Conservation (phyloP, 768 basidiomycete genomes). For the Leucocoprinus birnbaumii region DNA sequence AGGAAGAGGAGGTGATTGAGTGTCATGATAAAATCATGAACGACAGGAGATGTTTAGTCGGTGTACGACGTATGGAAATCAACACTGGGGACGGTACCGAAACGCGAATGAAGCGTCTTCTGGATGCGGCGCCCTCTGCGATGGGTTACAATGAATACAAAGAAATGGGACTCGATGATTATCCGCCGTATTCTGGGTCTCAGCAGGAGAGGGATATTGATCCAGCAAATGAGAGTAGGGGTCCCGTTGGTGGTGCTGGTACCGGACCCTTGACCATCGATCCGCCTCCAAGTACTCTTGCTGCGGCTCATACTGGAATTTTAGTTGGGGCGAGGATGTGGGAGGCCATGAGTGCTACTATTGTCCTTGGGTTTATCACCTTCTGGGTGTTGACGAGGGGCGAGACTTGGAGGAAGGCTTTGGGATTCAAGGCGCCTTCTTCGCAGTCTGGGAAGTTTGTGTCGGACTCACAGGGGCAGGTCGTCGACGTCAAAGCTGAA, state of each 20-base stretch:
- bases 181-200: background rate
- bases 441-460: too few species aligned
- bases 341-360: constrained; percentile 11
- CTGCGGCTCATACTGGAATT: background rate
- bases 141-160: background rate
- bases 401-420: background rate
- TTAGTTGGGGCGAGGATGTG: constrained; percentile 2
- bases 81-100: constrained; percentile 48
- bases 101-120: constrained; percentile 44
- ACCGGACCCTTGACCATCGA: constrained; percentile 5
- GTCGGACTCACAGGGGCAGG: background rate
- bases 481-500: background rate
- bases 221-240: background rate
- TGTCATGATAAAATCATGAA: constrained; percentile 14
- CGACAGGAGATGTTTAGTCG: constrained; percentile 61
- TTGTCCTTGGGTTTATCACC: constrained; percentile 14
- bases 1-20: background rate
- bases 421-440: background rate
- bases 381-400: constrained; percentile 16
- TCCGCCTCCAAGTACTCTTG: background rate
- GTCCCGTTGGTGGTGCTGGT: too few species aligned
- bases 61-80: constrained; percentile 55
- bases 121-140: constrained; percentile 38
- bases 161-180: too few species aligned
- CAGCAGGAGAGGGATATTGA: background rate